Conservation (phyloP, 345 rosid species). For the Eucalyptus curtisii region DNA sequence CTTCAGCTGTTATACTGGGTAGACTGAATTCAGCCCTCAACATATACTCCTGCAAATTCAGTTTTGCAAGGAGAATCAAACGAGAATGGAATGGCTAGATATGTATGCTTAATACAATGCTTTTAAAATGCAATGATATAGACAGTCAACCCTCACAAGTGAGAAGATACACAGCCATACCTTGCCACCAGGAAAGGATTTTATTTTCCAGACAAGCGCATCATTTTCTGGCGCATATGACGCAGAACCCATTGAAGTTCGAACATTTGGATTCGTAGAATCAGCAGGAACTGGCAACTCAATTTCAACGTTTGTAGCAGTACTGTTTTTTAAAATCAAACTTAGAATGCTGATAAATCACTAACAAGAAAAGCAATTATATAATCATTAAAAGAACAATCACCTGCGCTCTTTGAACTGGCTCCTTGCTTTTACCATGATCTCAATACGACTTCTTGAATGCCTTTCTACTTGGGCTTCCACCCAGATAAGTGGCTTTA, state of each 20-base stretch:
- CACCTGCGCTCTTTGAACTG: slow-evolving; percentile 96
- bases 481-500: slow-evolving; percentile 92
- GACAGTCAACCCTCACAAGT: background rate
- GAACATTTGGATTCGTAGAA: slow-evolving; percentile 79
- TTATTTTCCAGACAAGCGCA: slow-evolving; percentile 68
- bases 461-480: slow-evolving; percentile 90
- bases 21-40: slow-evolving; percentile 84
- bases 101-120: background rate
- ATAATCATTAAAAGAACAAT: background rate
- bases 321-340: slow-evolving; percentile 21
- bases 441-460: slow-evolving; percentile 87
- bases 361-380: background rate
- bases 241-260: slow-evolving; percentile 95
- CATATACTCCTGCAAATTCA: slow-evolving; percentile 65
- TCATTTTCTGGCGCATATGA: slow-evolving; percentile 71
- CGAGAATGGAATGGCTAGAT: background rate
- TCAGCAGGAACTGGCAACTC: slow-evolving; percentile 59
- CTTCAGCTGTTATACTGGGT: slow-evolving; percentile 84
- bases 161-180: slow-evolving; percentile 12
- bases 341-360: background rate
- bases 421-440: slow-evolving; percentile 83
- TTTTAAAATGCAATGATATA: background rate
- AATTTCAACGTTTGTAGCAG: slow-evolving; percentile 69
- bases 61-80: background rate
- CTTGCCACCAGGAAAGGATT: slow-evolving; percentile 81